Conservation (phyloP, 2,329 filamentous ascomycete species). For the Sporothrix pseudoabietina region DNA sequence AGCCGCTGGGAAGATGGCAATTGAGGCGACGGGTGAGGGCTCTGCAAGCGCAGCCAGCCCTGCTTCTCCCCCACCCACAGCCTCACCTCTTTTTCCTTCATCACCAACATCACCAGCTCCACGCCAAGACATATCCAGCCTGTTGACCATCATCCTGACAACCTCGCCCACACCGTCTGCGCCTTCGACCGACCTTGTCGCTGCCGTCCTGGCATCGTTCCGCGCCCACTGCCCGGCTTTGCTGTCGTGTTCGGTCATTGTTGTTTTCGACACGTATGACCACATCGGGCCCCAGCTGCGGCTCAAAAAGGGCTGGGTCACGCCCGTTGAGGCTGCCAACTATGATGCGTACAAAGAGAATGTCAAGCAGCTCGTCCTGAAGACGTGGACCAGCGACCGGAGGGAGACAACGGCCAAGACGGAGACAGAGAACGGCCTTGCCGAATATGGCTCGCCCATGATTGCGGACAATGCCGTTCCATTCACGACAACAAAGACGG, state of each 20-base stretch:
- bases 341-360: conserved; percentile 53
- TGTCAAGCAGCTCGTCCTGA: conserved; percentile 47
- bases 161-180: conserved; percentile 59
- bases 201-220: conserved; percentile 51
- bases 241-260: conserved; percentile 49
- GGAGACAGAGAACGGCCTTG: conserved; percentile 39
- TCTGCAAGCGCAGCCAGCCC: not conserved
- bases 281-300: conserved; percentile 48
- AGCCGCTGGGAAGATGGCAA: not conserved
- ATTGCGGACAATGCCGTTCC: conserved; percentile 43
- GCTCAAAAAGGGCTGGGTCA: conserved; percentile 58
- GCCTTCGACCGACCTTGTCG: conserved; percentile 55
- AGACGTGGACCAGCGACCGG: not conserved
- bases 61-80: not conserved
- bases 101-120: not conserved
- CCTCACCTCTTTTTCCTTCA: not conserved
- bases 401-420: not conserved
- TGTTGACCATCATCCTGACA: conserved; percentile 53
- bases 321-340: conserved; percentile 47
- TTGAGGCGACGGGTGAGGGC: not conserved
- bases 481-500: conserved; percentile 43
- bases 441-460: conserved; percentile 51
- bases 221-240: conserved; percentile 47
- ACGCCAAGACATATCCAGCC: conserved; percentile 22
- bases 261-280: conserved; percentile 58